These are phyloP conservation scores for Rhizopogon salebrosus DNA, from an alignment of 768 basidiomycete genomes.

Conservation along the genomic window DNA sequence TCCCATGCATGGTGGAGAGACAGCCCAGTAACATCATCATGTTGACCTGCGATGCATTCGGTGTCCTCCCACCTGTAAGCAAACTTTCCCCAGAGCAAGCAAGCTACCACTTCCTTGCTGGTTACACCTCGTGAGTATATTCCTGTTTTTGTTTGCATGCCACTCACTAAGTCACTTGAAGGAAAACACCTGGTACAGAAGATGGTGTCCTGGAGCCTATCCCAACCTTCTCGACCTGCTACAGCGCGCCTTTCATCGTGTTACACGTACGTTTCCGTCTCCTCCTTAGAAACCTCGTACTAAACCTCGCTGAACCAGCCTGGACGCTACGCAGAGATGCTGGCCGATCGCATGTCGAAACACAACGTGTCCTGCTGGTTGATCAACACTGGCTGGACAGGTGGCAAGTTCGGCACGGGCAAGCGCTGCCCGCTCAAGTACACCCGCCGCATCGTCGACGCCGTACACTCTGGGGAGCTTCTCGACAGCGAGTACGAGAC, in stretches of 20 bases:
- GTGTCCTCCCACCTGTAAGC: constrained; percentile 94
- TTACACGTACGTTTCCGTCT: constrained; percentile 60
- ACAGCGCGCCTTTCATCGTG: constrained; percentile 98
- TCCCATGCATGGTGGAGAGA: constrained; percentile 81
- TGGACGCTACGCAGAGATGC: constrained; percentile 93
- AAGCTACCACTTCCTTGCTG: constrained; percentile 95
- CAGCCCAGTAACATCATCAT: constrained; percentile 96
- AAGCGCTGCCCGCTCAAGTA: constrained; percentile 95
- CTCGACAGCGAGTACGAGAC: constrained; percentile 83
- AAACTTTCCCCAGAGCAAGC: constrained; percentile 92
- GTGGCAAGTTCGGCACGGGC: constrained; percentile 89
- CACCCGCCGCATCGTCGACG: constrained; percentile 95
- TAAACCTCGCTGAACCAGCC: constrained; percentile 42
- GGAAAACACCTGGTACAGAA: constrained; percentile 98
- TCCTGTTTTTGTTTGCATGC: not conserved
- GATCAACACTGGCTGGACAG: constrained; percentile 98
- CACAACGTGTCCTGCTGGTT: constrained; percentile 93
- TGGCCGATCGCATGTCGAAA: constrained; percentile 89
- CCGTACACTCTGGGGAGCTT: constrained; percentile 91
- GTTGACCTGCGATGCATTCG: constrained; percentile 97
- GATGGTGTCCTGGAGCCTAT: constrained; percentile 98
- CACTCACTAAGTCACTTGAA: constrained; percentile 25
- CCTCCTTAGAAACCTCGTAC: not conserved
- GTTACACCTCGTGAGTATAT: constrained; percentile 79
- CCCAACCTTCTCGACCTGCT: constrained; percentile 98